Evolutionary conservation across 768 basidiomycete species (phyloP).

Genomic region (Suillus subaureus): DNA sequence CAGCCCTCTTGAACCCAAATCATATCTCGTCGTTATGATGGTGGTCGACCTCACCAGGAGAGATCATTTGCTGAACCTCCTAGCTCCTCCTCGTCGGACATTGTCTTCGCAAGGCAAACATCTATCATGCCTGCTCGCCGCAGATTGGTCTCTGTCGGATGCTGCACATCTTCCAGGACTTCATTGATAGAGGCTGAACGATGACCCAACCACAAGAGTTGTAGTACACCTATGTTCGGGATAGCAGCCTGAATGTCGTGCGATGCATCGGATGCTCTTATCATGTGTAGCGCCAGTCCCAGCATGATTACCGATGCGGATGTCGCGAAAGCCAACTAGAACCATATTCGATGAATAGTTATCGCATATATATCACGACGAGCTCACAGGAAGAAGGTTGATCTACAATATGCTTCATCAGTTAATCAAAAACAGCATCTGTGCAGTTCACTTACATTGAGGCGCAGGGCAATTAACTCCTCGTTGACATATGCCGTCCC

Average conservation of each 20-base stretch:
- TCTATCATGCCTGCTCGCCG: slow-evolving; percentile 8
- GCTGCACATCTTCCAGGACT: neutral
- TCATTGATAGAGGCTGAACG: neutral
- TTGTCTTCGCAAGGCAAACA: neutral
- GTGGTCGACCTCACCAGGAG: neutral
- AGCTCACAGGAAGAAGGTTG: slow-evolving; percentile 9
- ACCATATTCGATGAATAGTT: neutral
- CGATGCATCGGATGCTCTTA: neutral
- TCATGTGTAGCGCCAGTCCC: neutral
- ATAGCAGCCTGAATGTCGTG: neutral
- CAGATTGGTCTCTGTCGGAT: slow-evolving; percentile 9
- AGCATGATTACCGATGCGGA: slow-evolving; percentile 7
- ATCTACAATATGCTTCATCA: neutral
- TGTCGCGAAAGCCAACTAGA: slow-evolving; percentile 4
- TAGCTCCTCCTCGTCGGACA: neutral
- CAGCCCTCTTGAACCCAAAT: too few relatives aligned
- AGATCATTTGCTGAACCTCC: neutral
- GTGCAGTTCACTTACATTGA: neutral
- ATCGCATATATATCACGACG: neutral
- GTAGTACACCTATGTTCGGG: slow-evolving; percentile 2
- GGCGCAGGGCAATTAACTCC: neutral
- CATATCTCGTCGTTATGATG: neutral
- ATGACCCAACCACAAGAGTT: slow-evolving; percentile 12
- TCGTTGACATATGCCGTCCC: neutral
- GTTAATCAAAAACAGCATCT: too few relatives aligned